These are phyloP conservation scores for Fusarium sterilihyphosum DNA, from an alignment of 2,329 filamentous ascomycete genomes.

Conservation along the genomic window DNA sequence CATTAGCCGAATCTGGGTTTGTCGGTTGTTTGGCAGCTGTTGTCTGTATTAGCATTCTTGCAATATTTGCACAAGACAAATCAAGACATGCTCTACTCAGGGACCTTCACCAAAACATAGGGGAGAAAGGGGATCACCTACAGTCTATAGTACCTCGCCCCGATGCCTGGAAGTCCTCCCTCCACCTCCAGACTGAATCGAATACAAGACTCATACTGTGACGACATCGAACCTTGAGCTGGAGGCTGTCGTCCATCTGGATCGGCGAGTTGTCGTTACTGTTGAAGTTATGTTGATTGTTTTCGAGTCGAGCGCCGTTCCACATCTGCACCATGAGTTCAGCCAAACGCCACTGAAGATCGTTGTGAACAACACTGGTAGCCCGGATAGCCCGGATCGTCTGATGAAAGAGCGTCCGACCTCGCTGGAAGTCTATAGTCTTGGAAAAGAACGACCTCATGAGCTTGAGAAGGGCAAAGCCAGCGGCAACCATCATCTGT, in stretches of 20 bases:
- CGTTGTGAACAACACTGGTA: conserved; percentile 80
- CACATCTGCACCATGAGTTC: conserved; percentile 91
- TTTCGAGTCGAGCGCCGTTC: conserved; percentile 72
- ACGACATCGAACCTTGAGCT: conserved; percentile 83
- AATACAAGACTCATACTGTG: conserved; percentile 89
- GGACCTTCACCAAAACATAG: conserved; percentile 14
- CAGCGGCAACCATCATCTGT: conserved; percentile 85
- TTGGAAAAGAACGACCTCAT: conserved; percentile 80
- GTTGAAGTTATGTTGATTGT: conserved; percentile 57
- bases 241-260: conserved; percentile 74
- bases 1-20: conserved; percentile 80
- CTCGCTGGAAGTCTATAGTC: conserved; percentile 75
- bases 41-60: conserved; percentile 35
- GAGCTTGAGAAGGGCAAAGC: conserved; percentile 80
- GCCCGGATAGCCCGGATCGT: conserved; percentile 76
- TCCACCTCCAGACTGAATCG: conserved; percentile 87
- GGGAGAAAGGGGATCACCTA: conserved; percentile 55
- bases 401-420: conserved; percentile 74
- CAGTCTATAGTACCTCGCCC: conserved; percentile 76
- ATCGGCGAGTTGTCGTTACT: conserved; percentile 61
- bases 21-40: conserved; percentile 84
- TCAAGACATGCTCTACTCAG: conserved; percentile 41
- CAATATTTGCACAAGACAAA: conserved; percentile 34
- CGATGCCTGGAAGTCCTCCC: conserved; percentile 79
- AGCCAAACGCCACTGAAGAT: conserved; percentile 80